Base-by-base conservation (phyloP, 129 eudicot species). In the Artemisia annua region DNA sequence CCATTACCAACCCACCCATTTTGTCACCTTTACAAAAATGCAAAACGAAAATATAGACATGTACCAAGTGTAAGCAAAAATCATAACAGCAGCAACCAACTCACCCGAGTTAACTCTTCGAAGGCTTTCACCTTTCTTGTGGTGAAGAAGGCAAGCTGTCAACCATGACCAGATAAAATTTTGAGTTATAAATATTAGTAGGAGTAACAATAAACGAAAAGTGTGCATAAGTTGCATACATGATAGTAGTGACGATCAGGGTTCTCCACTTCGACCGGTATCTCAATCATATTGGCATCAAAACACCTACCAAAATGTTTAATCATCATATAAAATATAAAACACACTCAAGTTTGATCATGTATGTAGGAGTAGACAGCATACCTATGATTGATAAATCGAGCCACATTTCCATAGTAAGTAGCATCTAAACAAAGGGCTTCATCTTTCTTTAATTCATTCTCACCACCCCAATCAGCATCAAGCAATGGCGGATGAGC, bases 101-200 rank as follows among this genome's bases (percentile, higher is more conserved):
- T 80, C 71, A 93, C 98, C 98, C 98, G 82, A 66, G 98, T 94
- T 55, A 92, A 78, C 79, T 92, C 98, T 81, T 94, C 97, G 77
- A 83, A 61, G 60, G 98, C 98, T 80, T 83, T 78, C 60, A 90
- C 87, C 72, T 90, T 81, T 84, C 96, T 90, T 67, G 93, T 79
- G 15, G 97, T 87, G 82, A 94, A 94, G 54, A 94, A 83, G 65
- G 97, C 98, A 26, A 90, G 86, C 98, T 94, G 89, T 86, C 62
- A 55, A 79, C 44, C 24, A 69, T 14, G 51, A 66, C 18, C 69
- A 19, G 1, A 58, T 65, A 56, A 70, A 20, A 76, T 13, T 43
- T 11, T 17, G 7, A 26, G 53, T 62, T 56, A 64, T 5, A 60
- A 63, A 26, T 44, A 56, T 15, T 7, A 17, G 19, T 16, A 39